phyloP scores from a whole-genome alignment of 2,329 filamentous ascomycete species.

The Colletotrichum sp. region DNA sequence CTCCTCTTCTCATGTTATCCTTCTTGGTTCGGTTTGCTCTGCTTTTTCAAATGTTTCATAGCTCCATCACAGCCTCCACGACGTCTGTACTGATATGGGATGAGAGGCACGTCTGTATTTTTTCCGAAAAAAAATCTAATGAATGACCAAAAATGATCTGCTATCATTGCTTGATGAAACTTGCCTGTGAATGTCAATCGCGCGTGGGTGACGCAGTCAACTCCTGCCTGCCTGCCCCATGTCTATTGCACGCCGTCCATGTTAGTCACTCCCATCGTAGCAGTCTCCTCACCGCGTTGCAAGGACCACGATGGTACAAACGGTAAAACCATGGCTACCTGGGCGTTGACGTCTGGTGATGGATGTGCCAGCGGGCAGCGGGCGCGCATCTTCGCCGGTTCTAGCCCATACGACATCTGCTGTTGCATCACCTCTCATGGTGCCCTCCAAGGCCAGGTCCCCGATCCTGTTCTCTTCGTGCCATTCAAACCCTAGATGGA shows the following conservation, averaged over 20 bases:
- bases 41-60: neutral
- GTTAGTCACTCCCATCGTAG: neutral
- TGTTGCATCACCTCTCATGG: neutral
- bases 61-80: neutral
- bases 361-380: neutral
- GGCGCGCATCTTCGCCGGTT: neutral
- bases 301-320: neutral
- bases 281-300: neutral
- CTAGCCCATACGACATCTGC: neutral
- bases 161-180: neutral
- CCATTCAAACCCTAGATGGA: neutral
- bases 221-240: neutral
- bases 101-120: neutral
- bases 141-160: neutral
- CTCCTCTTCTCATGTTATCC: neutral
- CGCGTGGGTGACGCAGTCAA: neutral
- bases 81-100: neutral
- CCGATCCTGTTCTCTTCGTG: neutral
- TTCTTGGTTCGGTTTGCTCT: neutral
- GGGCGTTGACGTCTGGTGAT: neutral
- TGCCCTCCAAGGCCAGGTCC: neutral
- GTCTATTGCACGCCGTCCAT: neutral
- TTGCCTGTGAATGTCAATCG: neutral
- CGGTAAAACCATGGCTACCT: neutral
- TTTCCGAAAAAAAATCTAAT: neutral